These are phyloP conservation scores for Blastobotrys illinoisensis DNA, from an alignment of 1,139 yeast species.

Conservation along the genomic window DNA sequence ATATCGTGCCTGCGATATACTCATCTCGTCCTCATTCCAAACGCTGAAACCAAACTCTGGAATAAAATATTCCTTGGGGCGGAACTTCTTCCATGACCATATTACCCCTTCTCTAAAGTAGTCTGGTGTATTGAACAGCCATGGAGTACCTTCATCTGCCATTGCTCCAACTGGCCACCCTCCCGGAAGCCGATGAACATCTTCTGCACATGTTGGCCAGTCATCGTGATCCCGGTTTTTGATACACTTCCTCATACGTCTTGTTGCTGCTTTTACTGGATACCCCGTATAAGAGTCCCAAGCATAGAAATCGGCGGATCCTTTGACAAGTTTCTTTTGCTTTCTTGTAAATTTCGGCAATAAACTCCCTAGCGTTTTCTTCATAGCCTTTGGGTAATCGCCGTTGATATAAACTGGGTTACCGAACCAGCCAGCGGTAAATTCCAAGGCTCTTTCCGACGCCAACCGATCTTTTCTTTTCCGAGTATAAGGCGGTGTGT, in stretches of 20 bases:
- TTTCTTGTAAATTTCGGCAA: constrained; percentile 30
- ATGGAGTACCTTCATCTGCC: constrained; percentile 23
- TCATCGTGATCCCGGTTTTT: constrained; percentile 14
- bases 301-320: constrained; percentile 35
- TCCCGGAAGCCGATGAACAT: constrained; percentile 20
- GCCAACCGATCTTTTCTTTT: not conserved
- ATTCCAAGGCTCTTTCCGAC: not conserved
- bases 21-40: constrained; percentile 32
- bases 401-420: constrained; percentile 34
- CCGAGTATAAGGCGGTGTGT: constrained; percentile 18
- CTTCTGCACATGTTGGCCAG: constrained; percentile 23
- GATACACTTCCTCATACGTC: constrained; percentile 26
- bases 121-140: constrained; percentile 24
- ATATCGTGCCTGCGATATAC: constrained; percentile 28
- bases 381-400: constrained; percentile 32
- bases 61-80: constrained; percentile 23
- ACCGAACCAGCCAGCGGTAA: constrained; percentile 2
- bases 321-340: constrained; percentile 27
- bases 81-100: constrained; percentile 25
- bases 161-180: constrained; percentile 35
- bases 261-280: constrained; percentile 27
- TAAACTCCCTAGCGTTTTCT: not conserved
- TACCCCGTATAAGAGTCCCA: constrained; percentile 37
- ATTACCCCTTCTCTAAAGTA: constrained; percentile 20
- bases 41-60: constrained; percentile 38